Percentiles rank a stretch among this genome's conserved stretches.
Conservation (phyloP, 345 rosid species). For the Microthlaspi erraticum region DNA sequence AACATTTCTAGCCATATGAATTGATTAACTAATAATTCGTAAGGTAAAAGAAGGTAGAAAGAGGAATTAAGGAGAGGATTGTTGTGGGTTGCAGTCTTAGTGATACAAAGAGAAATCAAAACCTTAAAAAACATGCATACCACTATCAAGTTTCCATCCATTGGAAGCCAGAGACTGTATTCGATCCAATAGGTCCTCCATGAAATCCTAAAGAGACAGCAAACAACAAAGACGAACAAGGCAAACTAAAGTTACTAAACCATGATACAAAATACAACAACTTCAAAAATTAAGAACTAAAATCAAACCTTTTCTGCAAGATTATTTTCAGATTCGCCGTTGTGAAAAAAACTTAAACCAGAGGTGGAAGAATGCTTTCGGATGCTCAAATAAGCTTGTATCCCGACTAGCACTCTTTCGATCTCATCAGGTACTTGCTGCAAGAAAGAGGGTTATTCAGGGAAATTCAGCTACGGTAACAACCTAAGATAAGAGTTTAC, state of each 20-base stretch:
- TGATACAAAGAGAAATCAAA: conserved; percentile 15
- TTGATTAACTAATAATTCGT: conserved; percentile 12
- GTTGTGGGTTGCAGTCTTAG: conserved; percentile 13
- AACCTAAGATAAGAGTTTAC: neutral
- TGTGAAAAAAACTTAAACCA: conserved; percentile 73
- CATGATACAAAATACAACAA: conserved; percentile 14
- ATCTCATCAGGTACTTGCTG: conserved; percentile 99
- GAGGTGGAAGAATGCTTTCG: conserved; percentile 69
- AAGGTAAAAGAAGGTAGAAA: conserved; percentile 11
- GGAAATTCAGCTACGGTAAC: neutral
- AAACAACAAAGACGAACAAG: conserved; percentile 16
- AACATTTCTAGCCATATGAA: conserved; percentile 2
- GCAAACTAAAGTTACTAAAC: conserved; percentile 24
- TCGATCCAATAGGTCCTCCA: conserved; percentile 92
- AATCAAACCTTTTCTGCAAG: conserved; percentile 63
- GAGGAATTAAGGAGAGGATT: conserved; percentile 1
- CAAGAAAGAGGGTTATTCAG: conserved; percentile 24
- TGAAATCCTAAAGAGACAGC: conserved; percentile 68
- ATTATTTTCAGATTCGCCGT: conserved; percentile 56
- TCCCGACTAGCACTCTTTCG: conserved; percentile 88
- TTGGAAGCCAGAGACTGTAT: conserved; percentile 69
- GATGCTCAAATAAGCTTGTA: conserved; percentile 94
- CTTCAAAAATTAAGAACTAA: conserved; percentile 7
- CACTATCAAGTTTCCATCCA: conserved; percentile 97
- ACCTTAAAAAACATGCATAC: conserved; percentile 45